A percentile compares a stretch with the other conserved stretches of the same genome.
Evolutionary conservation across 2,329 filamentous ascomycete species (phyloP).

Genomic region (Fusarium brevicatenulatum): DNA sequence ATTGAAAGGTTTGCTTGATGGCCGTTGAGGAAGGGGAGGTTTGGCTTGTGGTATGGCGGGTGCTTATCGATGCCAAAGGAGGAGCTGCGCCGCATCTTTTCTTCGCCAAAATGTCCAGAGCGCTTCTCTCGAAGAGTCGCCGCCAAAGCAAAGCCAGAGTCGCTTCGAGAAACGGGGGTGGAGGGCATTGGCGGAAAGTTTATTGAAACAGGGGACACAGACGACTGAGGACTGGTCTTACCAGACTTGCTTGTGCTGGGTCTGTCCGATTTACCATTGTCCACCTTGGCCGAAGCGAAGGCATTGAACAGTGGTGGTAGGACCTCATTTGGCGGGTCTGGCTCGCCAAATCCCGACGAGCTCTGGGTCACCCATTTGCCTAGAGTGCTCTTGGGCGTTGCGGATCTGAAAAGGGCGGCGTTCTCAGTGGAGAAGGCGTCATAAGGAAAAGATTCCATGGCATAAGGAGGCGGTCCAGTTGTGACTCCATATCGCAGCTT

Average conservation of each 20-base stretch:
- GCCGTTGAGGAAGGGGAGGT: slow-evolving; percentile 76
- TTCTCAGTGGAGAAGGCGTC: slow-evolving; percentile 92
- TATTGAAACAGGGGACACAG: slow-evolving; percentile 79
- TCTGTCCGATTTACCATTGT: slow-evolving; percentile 74
- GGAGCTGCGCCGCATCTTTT: slow-evolving; percentile 86
- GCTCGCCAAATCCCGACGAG: slow-evolving; percentile 84
- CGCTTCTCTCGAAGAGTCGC: slow-evolving; percentile 91
- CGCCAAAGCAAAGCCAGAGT: slow-evolving; percentile 89
- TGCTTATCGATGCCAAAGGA: slow-evolving; percentile 85
- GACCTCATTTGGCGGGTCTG: slow-evolving; percentile 60
- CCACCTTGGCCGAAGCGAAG: slow-evolving; percentile 80
- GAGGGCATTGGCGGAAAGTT: slow-evolving; percentile 80
- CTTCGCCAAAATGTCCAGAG: slow-evolving; percentile 88
- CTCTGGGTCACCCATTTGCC: slow-evolving; percentile 90
- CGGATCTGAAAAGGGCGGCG: slow-evolving; percentile 78
- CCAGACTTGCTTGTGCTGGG: slow-evolving; percentile 78
- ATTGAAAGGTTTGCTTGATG: slow-evolving; percentile 69
- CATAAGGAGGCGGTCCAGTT: slow-evolving; percentile 90
- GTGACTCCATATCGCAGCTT: slow-evolving; percentile 87
- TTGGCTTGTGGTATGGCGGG: slow-evolving; percentile 73
- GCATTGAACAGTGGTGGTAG: slow-evolving; percentile 87
- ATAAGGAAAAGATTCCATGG: slow-evolving; percentile 90
- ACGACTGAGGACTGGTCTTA: slow-evolving; percentile 70
- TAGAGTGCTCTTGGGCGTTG: slow-evolving; percentile 75
- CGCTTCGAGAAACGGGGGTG: slow-evolving; percentile 86